phyloP scores from a whole-genome alignment of 192 early-diverging fungal species.

The Lobosporangium transversale region DNA sequence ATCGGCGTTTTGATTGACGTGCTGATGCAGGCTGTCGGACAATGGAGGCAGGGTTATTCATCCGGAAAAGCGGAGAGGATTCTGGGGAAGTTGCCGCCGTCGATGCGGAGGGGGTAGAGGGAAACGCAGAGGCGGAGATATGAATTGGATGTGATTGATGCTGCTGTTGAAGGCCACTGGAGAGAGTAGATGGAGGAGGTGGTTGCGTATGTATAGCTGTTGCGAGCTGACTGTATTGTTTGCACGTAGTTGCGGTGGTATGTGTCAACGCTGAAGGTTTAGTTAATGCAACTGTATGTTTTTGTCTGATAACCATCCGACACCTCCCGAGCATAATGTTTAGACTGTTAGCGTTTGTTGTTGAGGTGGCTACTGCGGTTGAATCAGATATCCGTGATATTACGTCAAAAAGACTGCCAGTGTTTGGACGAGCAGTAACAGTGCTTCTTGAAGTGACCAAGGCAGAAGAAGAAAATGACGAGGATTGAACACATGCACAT shows the following conservation, averaged over 20 bases:
- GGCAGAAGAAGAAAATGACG: background rate
- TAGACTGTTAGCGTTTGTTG: background rate
- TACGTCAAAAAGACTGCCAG: too few relatives aligned
- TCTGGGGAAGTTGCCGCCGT: constrained; percentile 9
- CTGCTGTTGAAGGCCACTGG: background rate
- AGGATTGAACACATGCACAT: background rate
- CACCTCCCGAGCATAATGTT: constrained; percentile 31
- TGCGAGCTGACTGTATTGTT: constrained; percentile 21
- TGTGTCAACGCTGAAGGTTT: background rate
- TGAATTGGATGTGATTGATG: constrained; percentile 9
- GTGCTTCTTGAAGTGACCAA: background rate
- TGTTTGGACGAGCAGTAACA: background rate
- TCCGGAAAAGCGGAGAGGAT: constrained; percentile 25
- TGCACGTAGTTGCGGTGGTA: background rate
- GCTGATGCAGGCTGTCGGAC: too few relatives aligned
- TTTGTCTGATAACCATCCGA: constrained; percentile 18
- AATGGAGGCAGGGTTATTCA: constrained; percentile 34
- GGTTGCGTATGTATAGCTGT: constrained; percentile 6
- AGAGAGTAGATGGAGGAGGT: background rate
- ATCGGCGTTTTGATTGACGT: constrained; percentile 15
- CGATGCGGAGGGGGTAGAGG: background rate
- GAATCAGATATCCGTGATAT: too few relatives aligned
- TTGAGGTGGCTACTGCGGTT: background rate
- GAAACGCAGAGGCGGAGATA: constrained; percentile 22
- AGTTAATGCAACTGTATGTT: background rate